Percentiles rank a stretch among this genome's conserved stretches.
phyloP scores from a whole-genome alignment of 176 grass and related monocot species.

The Musa beccarii region DNA sequence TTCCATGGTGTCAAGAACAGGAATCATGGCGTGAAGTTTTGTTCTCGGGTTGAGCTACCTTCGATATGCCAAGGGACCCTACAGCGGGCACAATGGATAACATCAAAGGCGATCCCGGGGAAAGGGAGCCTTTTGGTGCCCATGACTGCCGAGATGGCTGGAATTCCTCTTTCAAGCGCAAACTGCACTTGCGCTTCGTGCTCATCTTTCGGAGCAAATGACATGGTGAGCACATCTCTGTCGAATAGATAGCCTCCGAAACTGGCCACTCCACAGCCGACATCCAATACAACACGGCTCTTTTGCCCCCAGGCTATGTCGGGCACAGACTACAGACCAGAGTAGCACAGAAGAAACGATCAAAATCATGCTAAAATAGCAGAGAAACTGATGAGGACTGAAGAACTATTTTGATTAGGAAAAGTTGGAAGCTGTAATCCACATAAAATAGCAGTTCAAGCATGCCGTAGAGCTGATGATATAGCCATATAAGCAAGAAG shows the following conservation, averaged over 20 bases:
- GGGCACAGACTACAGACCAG: constrained; percentile 24
- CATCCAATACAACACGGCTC: constrained; percentile 66
- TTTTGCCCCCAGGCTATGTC: constrained; percentile 57
- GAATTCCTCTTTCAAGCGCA: constrained; percentile 90
- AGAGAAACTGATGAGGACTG: too few species aligned
- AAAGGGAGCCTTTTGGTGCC: constrained; percentile 75
- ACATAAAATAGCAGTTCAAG: too few species aligned
- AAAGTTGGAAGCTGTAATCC: not conserved
- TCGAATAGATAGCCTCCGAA: constrained; percentile 92
- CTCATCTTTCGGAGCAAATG: constrained; percentile 92
- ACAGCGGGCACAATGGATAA: constrained; percentile 82
- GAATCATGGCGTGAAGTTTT: too few species aligned
- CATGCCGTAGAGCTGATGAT: too few species aligned
- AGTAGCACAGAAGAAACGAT: not conserved
- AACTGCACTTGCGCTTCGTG: constrained; percentile 99
- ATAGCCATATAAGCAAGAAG: not conserved
- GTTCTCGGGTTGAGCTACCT: constrained; percentile 19
- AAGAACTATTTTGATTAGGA: not conserved
- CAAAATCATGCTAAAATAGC: not conserved
- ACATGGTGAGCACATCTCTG: constrained; percentile 75
- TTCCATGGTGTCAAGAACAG: too few species aligned
- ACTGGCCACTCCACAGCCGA: constrained; percentile 89
- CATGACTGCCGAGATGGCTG: constrained; percentile 90
- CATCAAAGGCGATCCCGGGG: constrained; percentile 64
- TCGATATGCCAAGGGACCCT: constrained; percentile 88